A percentile compares a stretch with the other conserved stretches of the same genome.
Conservation (phyloP, 805 yeast species). For the Candida sphagnicola region DNA sequence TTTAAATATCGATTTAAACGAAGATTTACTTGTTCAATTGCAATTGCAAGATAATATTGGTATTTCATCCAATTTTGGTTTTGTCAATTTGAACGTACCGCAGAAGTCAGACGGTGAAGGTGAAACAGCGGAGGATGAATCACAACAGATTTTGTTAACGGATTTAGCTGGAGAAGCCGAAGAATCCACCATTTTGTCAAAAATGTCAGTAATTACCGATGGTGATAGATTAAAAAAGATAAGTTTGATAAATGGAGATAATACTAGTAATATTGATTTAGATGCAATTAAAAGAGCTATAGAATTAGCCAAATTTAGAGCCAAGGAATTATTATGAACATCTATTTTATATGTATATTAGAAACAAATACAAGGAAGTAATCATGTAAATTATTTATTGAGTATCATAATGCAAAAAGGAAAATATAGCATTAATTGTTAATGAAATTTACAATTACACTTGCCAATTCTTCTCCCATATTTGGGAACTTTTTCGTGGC, state of each 20-base stretch:
- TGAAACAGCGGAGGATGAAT: background rate
- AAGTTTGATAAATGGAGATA: slow-evolving; percentile 47
- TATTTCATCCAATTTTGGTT: slow-evolving; percentile 56
- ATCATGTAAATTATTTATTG: background rate
- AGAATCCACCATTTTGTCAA: slow-evolving; percentile 55
- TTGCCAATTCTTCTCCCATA: background rate
- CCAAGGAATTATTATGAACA: slow-evolving; percentile 21
- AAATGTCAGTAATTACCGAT: slow-evolving; percentile 43
- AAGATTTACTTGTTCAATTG: slow-evolving; percentile 29
- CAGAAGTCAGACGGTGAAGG: slow-evolving; percentile 22
- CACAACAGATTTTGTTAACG: slow-evolving; percentile 43
- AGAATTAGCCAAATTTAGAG: slow-evolving; percentile 44
- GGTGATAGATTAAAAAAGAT: slow-evolving; percentile 29
- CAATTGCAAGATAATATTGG: slow-evolving; percentile 37
- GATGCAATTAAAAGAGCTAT: slow-evolving; percentile 47
- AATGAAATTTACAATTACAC: background rate
- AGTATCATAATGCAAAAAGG: background rate
- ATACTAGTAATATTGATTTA: slow-evolving; percentile 36
- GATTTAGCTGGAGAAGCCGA: slow-evolving; percentile 87
- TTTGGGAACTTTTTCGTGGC: background rate
- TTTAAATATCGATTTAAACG: slow-evolving; percentile 52
- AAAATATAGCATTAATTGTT: background rate
- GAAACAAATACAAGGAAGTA: background rate
- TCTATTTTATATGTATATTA: background rate
- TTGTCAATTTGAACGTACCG: slow-evolving; percentile 31